These are phyloP conservation scores for Komagataella mondaviorum DNA, from an alignment of 805 yeast species.

Conservation along the genomic window DNA sequence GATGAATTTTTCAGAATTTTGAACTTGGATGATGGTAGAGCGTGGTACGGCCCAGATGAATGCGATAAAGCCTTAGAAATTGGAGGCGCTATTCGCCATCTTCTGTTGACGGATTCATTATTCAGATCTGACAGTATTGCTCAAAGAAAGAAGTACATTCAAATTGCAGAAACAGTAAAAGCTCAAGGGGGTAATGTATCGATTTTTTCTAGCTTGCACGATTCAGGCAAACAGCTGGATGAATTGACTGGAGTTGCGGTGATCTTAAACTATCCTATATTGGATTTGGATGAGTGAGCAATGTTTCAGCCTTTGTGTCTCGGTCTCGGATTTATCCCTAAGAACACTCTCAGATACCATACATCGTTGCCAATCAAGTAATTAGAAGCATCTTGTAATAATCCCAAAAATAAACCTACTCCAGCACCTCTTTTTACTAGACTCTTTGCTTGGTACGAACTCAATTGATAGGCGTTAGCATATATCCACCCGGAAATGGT, in stretches of 20 bases:
- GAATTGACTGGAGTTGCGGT: slow-evolving; percentile 89
- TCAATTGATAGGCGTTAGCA: slow-evolving; percentile 30
- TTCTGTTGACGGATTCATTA: slow-evolving; percentile 69
- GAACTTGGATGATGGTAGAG: slow-evolving; percentile 69
- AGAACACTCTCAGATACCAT: slow-evolving; percentile 38
- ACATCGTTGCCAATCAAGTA: slow-evolving; percentile 44
- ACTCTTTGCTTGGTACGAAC: slow-evolving; percentile 24
- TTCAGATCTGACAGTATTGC: slow-evolving; percentile 66
- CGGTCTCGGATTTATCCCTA: background rate
- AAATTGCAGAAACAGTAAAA: slow-evolving; percentile 54
- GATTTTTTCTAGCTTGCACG: slow-evolving; percentile 76
- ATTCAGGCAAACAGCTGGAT: slow-evolving; percentile 79
- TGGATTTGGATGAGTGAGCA: slow-evolving; percentile 56
- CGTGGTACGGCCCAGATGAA: slow-evolving; percentile 89
- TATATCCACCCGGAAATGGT: slow-evolving; percentile 35
- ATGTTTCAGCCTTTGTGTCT: slow-evolving; percentile 9
- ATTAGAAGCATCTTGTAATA: slow-evolving; percentile 52
- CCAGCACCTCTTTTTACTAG: slow-evolving; percentile 37
- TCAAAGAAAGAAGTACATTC: slow-evolving; percentile 55
- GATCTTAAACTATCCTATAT: slow-evolving; percentile 69
- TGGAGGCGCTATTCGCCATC: slow-evolving; percentile 57
- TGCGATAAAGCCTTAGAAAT: slow-evolving; percentile 54
- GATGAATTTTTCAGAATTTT: slow-evolving; percentile 67
- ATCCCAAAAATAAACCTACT: slow-evolving; percentile 49
- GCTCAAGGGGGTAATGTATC: slow-evolving; percentile 63